A percentile compares a stretch with the other conserved stretches of the same genome.
Evolutionary conservation across 2,329 filamentous ascomycete species (phyloP).

Genomic region (Stagonosporopsis vannaccii): DNA sequence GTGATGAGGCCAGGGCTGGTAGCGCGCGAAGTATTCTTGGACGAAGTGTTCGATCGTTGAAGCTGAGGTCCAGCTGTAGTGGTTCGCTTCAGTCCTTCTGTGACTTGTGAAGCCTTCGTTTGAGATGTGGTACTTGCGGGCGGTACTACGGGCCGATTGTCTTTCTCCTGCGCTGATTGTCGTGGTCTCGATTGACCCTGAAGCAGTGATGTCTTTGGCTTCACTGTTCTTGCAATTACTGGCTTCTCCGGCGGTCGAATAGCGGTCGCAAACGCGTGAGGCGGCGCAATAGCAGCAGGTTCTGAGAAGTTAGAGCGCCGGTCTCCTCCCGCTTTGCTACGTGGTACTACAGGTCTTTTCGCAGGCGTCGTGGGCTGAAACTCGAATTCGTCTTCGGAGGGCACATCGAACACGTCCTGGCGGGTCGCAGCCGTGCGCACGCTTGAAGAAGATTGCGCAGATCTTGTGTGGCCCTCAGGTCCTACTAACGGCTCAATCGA

Average conservation of each 20-base stretch:
- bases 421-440: conserved; percentile 17
- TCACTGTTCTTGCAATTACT: conserved; percentile 12
- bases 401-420: conserved; percentile 53
- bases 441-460: conserved; percentile 4
- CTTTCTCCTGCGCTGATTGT: conserved; percentile 1
- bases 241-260: conserved; percentile 20
- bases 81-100: conserved; percentile 8
- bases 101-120: conserved; percentile 22
- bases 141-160: background rate
- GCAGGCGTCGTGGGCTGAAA: conserved; percentile 14
- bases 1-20: conserved; percentile 19
- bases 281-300: conserved; percentile 4
- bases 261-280: conserved; percentile 8
- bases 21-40: conserved; percentile 25
- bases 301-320: conserved; percentile 20
- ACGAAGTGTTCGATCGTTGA: conserved; percentile 17
- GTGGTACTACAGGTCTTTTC: conserved; percentile 27
- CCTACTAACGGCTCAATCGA: conserved; percentile 9
- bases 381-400: conserved; percentile 45
- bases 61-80: background rate
- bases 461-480: conserved; percentile 9
- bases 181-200: conserved; percentile 11
- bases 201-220: conserved; percentile 7
- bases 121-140: background rate
- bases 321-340: conserved; percentile 15